Evolutionary conservation across 257 asterid species (phyloP), one percentile per base, ranked within the genome.

Genomic region (Penstemon newberryi): DNA sequence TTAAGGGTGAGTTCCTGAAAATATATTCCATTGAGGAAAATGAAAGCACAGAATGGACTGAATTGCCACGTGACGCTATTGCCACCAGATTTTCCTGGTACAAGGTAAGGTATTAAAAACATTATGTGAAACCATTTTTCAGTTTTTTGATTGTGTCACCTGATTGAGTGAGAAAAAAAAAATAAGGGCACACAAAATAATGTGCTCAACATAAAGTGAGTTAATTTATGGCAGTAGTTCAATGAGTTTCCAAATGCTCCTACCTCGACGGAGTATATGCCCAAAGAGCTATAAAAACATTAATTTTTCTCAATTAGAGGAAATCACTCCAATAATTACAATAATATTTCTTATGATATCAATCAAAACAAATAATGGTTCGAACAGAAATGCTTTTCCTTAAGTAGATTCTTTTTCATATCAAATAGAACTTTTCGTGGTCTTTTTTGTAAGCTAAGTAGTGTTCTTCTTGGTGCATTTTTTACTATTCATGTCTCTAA

Each of bases 31-130:
- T 36, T 45, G 81, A 80, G 72, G 79, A 73, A 59, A 71, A 74
- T 39, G 74, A 36, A 74, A 75, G 67, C 55, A 52, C 74, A 44
- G 77, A 78, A 63, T 89, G 98, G 98, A 68, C 64, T 56, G 82
- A 75, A 67, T 83, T 89, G 36, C 75, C 80, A 10, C 79, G 4
- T 70, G 94, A 81, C 77, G 81, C 83, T 7, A 53, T 54, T 72
- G 73, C 92, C 41, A 62, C 86, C 73, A 66, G 80, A 73, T 87
- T 91, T 85, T 89, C 92, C 45, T 89, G 95, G 96, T 91, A 85
- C 79, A 85, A 83, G 96, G 97, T 91, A 83, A 68, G 42, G 15
- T 51, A 12, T 66, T 41, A 37, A n/a, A 53, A 66, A 52, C 45
- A 57, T 67, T 69, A 66, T 18, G 4, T 68, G 42, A 42, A 53